Conservation (phyloP, 371 early-diverging fungal species). For the Cokeromyces recurvatus region DNA sequence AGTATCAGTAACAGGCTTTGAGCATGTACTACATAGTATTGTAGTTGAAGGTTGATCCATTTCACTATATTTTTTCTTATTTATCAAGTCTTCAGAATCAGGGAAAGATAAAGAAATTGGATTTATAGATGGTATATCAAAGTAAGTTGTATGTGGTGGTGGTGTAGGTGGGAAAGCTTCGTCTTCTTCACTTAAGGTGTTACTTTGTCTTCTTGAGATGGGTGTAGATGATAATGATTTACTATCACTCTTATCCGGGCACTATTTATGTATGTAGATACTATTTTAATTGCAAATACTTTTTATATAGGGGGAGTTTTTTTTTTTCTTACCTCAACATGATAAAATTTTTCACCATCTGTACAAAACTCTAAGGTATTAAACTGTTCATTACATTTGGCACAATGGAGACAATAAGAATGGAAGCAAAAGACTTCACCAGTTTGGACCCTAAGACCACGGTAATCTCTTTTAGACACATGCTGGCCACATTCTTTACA, state of each 20-base stretch:
- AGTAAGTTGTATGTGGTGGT: slow-evolving; percentile 3
- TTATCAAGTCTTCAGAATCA: background rate
- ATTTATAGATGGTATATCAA: slow-evolving; percentile 1
- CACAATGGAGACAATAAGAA: slow-evolving; percentile 14
- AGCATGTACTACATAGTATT: slow-evolving; percentile 15
- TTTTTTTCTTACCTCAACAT: slow-evolving; percentile 25
- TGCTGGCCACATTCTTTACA: slow-evolving; percentile 21
- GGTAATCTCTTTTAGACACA: slow-evolving; percentile 23
- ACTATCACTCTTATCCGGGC: no score
- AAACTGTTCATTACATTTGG: slow-evolving; percentile 16
- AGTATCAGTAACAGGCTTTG: slow-evolving; percentile 18
- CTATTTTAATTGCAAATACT: no score
- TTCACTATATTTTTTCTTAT: background rate
- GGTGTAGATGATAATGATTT: no score
- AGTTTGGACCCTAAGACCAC: slow-evolving; percentile 13
- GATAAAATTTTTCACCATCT: slow-evolving; percentile 39
- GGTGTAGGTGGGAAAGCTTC: slow-evolving; percentile 16
- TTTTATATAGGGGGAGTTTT: no score
- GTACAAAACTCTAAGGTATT: slow-evolving; percentile 33
- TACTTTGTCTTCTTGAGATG: background rate
- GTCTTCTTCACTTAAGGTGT: slow-evolving; percentile 18
- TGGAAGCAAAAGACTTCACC: slow-evolving; percentile 17
- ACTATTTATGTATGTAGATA: no score
- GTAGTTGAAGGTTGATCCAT: background rate
- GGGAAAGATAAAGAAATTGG: background rate